phyloP scores from a whole-genome alignment of 179 eudicot species.

The Pouteria campechiana region DNA sequence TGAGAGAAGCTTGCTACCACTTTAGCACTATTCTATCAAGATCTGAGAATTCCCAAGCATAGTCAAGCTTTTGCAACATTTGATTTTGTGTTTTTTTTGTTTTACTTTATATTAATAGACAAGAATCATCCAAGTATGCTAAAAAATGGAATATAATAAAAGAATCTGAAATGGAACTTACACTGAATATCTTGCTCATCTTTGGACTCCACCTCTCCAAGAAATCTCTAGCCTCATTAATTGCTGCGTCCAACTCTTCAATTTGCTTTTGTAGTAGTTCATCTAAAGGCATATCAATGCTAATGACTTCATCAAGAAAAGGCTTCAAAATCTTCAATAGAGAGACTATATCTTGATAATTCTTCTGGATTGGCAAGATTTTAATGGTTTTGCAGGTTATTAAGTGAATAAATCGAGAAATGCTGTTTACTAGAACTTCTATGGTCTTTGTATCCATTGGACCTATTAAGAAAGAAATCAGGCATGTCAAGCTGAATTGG shows the following conservation, averaged over 20 bases:
- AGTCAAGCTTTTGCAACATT: too few relatives aligned
- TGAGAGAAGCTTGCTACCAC: too few relatives aligned
- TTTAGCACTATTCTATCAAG: too few relatives aligned
- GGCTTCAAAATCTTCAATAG: conserved; percentile 64
- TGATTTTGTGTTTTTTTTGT: too few relatives aligned
- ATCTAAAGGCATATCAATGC: conserved; percentile 30
- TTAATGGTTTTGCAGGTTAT: conserved; percentile 52
- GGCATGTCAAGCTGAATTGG: too few relatives aligned
- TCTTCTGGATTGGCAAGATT: conserved; percentile 47
- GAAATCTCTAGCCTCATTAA: conserved; percentile 75
- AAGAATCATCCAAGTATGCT: too few relatives aligned
- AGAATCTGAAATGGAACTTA: too few relatives aligned
- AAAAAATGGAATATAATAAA: too few relatives aligned
- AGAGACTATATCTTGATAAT: conserved; percentile 31
- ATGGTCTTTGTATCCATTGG: conserved; percentile 58
- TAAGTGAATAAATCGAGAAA: conserved; percentile 79
- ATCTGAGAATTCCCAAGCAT: too few relatives aligned
- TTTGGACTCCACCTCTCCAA: conserved; percentile 70
- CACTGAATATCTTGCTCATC: conserved; percentile 58
- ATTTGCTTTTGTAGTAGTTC: conserved; percentile 45
- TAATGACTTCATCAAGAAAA: conserved; percentile 54
- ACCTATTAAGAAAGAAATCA: conserved; percentile 29
- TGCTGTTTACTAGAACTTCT: conserved; percentile 64
- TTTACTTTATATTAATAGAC: too few relatives aligned
- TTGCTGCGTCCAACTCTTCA: conserved; percentile 59